Conservation (phyloP, 495 filamentous ascomycete genomes). For the Cercophora scortea region DNA sequence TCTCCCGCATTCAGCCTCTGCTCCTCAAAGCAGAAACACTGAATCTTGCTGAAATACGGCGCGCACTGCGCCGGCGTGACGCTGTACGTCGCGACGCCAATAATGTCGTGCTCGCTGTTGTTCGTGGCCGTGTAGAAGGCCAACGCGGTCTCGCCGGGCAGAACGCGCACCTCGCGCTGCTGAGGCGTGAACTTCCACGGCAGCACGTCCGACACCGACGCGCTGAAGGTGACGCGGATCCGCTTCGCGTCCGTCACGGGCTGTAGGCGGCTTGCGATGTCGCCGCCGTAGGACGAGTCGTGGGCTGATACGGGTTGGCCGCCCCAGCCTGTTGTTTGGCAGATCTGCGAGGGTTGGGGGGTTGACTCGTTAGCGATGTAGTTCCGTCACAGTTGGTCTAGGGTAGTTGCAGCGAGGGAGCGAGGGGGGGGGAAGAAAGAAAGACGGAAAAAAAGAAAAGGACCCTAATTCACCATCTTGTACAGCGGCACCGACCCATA, state of each 20-base stretch:
- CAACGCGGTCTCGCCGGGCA: conserved; percentile 93
- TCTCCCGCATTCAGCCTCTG: conserved; percentile 89
- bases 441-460: conserved; percentile 22
- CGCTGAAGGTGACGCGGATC: conserved; percentile 92
- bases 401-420: conserved; percentile 1
- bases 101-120: conserved; percentile 79
- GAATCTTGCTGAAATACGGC: conserved; percentile 98
- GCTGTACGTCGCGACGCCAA: conserved; percentile 95
- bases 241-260: conserved; percentile 77
- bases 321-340: conserved; percentile 91
- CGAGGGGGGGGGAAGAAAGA: not conserved
- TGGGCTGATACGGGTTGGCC: conserved; percentile 88
- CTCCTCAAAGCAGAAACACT: conserved; percentile 98
- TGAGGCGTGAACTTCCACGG: conserved; percentile 98
- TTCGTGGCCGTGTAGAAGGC: conserved; percentile 99
- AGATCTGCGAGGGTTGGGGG: conserved; percentile 55
- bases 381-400: not conserved
- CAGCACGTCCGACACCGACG: conserved; percentile 87
- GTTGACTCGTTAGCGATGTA: not conserved
- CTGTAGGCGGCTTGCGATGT: conserved; percentile 62
- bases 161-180: conserved; percentile 90
- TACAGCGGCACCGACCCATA: conserved; percentile 97
- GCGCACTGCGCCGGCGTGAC: conserved; percentile 94
- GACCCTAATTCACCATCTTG: conserved; percentile 58
- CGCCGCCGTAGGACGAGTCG: conserved; percentile 30